Evolutionary conservation across 1,139 yeast genomes (phyloP).

Genomic region (Tardiomyces blankii): DNA sequence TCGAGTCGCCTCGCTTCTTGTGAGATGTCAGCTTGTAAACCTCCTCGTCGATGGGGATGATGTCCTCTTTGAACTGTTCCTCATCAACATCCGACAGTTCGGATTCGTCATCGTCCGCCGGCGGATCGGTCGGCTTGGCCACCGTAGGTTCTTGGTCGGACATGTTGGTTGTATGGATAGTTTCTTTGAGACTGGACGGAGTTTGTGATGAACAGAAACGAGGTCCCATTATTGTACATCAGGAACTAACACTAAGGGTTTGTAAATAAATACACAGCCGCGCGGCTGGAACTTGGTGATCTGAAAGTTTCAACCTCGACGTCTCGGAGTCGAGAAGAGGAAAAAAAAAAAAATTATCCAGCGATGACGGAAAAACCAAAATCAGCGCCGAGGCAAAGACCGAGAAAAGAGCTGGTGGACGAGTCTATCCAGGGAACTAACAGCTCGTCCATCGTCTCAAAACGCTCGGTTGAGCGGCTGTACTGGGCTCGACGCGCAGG

Average conservation of each 20-base stretch:
- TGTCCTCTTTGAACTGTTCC: slow-evolving; percentile 24
- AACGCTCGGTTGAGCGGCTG: slow-evolving; percentile 63
- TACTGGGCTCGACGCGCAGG: slow-evolving; percentile 27
- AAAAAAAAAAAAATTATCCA: too few species aligned
- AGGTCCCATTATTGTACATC: too few species aligned
- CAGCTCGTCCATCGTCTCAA: slow-evolving; percentile 74
- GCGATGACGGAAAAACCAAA: background rate
- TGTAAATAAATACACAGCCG: too few species aligned
- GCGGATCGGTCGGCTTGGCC: background rate
- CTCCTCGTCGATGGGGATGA: slow-evolving; percentile 27
- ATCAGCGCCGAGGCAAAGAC: background rate
- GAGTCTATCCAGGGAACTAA: slow-evolving; percentile 68
- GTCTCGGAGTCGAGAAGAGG: too few species aligned
- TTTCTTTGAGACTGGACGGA: too few species aligned
- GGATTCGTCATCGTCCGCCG: slow-evolving; percentile 12
- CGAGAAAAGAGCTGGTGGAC: slow-evolving; percentile 17
- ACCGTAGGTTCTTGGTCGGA: background rate
- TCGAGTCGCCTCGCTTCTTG: slow-evolving; percentile 14
- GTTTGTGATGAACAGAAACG: too few species aligned
- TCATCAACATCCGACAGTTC: slow-evolving; percentile 31
- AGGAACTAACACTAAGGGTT: too few species aligned
- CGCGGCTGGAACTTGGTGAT: too few species aligned
- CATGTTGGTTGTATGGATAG: too few species aligned
- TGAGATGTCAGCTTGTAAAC: slow-evolving; percentile 30
- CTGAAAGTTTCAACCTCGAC: too few species aligned